Base-by-base conservation (phyloP, 257 asterid species). In the Sherardia arvensis region DNA sequence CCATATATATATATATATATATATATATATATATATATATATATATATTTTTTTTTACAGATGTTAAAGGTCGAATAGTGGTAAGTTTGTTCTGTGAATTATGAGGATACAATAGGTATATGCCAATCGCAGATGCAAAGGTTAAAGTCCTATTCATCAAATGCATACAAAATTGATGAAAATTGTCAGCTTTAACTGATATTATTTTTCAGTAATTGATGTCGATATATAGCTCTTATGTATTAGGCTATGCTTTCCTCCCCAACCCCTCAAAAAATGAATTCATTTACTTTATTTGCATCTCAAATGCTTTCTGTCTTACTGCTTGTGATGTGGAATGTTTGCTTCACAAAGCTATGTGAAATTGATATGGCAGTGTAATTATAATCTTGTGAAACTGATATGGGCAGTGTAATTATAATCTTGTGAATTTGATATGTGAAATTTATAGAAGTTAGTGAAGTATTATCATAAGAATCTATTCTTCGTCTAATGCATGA, bases 361-460 rank as follows among this genome's bases (percentile, higher is more conserved):
- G n/a, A n/a, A n/a, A n/a, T n/a, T n/a, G n/a, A n/a, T n/a, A n/a
- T n/a, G n/a, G n/a, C n/a, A n/a, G n/a, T n/a, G n/a, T n/a, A n/a
- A n/a, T n/a, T n/a, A n/a, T n/a, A n/a, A n/a, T n/a, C n/a, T n/a
- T n/a, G n/a, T n/a, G n/a, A n/a, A n/a, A n/a, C n/a, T n/a, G n/a
- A n/a, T n/a, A n/a, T 28, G 45, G 17, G 26, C 17, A 5, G 23
- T 0, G 28, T 17, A 12, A 27, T 56, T n/a, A 28, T 4, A 61
- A 23, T 40, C 55, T 62, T 18, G 15, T 40, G 55, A 62, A n/a
- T n/a, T n/a, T n/a, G n/a, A n/a, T n/a, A n/a, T 62, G 56, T 47
- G 18, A 62, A 43, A 43, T 38, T 2, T 38, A 1, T 12, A 38
- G n/a, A n/a, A n/a, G n/a, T n/a, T n/a, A n/a, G n/a, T n/a, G n/a